phyloP scores from a whole-genome alignment of 495 filamentous ascomycete genomes.

The Baudoinia panamericana region DNA sequence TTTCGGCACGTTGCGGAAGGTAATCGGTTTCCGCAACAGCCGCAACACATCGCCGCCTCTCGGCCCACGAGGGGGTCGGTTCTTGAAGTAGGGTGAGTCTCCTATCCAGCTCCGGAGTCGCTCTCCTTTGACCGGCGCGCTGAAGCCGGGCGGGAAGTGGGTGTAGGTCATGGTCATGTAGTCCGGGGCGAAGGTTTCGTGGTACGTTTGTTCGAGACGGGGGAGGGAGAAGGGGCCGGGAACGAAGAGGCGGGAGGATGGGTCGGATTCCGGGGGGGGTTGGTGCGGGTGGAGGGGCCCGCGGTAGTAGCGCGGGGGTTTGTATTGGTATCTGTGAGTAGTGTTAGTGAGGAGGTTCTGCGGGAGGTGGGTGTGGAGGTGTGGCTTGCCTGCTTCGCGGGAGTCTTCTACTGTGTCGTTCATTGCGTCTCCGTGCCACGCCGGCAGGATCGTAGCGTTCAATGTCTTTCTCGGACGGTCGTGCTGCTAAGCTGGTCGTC shows the following conservation, averaged over 20 bases:
- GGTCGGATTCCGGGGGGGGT: constrained; percentile 67
- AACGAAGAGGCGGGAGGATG: constrained; percentile 74
- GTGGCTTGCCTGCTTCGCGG: constrained; percentile 52
- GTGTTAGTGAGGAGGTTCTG: not conserved
- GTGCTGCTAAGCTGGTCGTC: constrained; percentile 30
- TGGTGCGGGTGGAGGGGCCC: constrained; percentile 88
- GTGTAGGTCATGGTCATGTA: constrained; percentile 78
- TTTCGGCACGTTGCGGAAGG: constrained; percentile 73
- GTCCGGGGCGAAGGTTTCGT: constrained; percentile 75
- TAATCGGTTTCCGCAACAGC: constrained; percentile 62
- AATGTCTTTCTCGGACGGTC: constrained; percentile 25
- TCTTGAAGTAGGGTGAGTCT: constrained; percentile 83
- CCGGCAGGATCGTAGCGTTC: constrained; percentile 46
- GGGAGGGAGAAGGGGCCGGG: constrained; percentile 87
- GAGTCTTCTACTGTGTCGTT: constrained; percentile 43
- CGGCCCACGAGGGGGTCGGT: constrained; percentile 70
- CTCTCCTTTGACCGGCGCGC: constrained; percentile 44
- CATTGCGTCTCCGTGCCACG: constrained; percentile 37
- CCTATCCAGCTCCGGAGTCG: constrained; percentile 81
- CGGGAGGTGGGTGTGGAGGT: constrained; percentile 13
- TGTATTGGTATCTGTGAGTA: constrained; percentile 70
- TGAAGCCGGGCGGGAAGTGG: constrained; percentile 64
- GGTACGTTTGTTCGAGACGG: constrained; percentile 79
- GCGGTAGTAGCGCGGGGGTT: constrained; percentile 82
- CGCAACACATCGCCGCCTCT: constrained; percentile 56